Evolutionary conservation across 345 rosid species (phyloP).

Genomic region (Aquilaria yunnanensis): DNA sequence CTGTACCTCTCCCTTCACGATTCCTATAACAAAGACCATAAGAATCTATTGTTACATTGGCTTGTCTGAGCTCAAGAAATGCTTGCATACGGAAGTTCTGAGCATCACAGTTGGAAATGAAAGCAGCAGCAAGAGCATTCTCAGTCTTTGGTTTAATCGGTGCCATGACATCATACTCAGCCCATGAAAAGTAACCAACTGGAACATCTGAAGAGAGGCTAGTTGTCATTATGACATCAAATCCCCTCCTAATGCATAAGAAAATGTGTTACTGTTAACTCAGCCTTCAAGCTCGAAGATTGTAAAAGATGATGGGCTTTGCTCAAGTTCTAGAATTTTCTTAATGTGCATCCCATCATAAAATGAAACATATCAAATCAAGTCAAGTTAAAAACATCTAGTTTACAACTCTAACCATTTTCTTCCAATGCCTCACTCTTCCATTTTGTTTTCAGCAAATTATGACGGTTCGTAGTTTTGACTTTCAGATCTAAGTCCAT

Average conservation of each 20-base stretch:
- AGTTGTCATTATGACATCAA: slow-evolving; percentile 75
- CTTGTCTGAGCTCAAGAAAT: slow-evolving; percentile 61
- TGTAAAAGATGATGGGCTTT: too few relatives aligned
- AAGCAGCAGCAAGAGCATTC: slow-evolving; percentile 88
- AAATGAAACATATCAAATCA: too few relatives aligned
- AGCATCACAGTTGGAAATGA: slow-evolving; percentile 93
- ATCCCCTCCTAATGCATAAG: slow-evolving; percentile 60
- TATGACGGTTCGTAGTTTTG: too few relatives aligned
- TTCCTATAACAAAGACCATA: slow-evolving; percentile 89
- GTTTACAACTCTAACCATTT: too few relatives aligned
- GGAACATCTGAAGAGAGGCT: slow-evolving; percentile 99
- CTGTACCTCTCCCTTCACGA: slow-evolving; percentile 67
- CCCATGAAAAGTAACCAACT: slow-evolving; percentile 99
- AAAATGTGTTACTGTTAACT: background rate
- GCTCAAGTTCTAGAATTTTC: too few relatives aligned
- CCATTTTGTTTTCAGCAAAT: too few relatives aligned
- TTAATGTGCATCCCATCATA: too few relatives aligned
- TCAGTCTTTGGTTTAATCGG: slow-evolving; percentile 79
- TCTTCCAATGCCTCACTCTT: too few relatives aligned
- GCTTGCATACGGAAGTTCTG: slow-evolving; percentile 88
- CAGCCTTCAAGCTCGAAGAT: too few relatives aligned
- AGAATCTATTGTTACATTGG: slow-evolving; percentile 62
- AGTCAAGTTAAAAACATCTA: too few relatives aligned
- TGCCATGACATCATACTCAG: slow-evolving; percentile 94
- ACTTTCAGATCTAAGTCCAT: too few relatives aligned